phyloP scores from a whole-genome alignment of 495 filamentous ascomycete species.

The Penicillium malachiteum region DNA sequence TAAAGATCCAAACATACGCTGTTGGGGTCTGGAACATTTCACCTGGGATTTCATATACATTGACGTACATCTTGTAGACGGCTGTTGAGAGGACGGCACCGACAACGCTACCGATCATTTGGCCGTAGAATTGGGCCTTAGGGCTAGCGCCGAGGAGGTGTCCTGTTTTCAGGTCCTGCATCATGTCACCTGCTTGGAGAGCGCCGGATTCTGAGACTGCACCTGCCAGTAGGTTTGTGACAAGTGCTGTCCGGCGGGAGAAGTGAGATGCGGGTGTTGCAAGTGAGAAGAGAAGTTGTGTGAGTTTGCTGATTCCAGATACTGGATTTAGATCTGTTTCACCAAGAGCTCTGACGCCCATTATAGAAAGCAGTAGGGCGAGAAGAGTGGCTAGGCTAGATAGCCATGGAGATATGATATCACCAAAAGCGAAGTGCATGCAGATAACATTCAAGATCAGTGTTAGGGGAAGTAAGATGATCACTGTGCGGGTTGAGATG shows the following conservation, averaged over 20 bases:
- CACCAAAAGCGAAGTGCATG: constrained; percentile 77
- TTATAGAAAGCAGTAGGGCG: constrained; percentile 84
- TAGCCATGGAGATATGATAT: constrained; percentile 57
- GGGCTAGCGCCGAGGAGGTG: constrained; percentile 89
- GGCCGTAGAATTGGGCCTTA: constrained; percentile 94
- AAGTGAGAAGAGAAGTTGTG: constrained; percentile 90
- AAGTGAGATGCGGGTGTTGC: constrained; percentile 74
- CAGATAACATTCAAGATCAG: constrained; percentile 75
- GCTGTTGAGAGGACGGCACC: constrained; percentile 83
- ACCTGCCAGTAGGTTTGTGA: constrained; percentile 94
- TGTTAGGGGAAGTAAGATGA: constrained; percentile 71
- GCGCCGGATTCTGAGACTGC: constrained; percentile 86
- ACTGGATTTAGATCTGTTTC: constrained; percentile 98
- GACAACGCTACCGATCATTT: constrained; percentile 86
- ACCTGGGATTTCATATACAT: constrained; percentile 83
- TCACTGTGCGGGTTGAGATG: constrained; percentile 68
- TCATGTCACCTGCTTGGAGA: constrained; percentile 92
- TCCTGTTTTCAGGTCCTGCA: constrained; percentile 98
- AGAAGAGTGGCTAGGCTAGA: constrained; percentile 83
- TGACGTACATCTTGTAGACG: constrained; percentile 89
- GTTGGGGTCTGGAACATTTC: constrained; percentile 92
- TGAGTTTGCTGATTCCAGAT: constrained; percentile 93
- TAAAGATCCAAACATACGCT: constrained; percentile 95
- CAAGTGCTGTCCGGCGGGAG: constrained; percentile 59
- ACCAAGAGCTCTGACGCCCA: constrained; percentile 92